Evolutionary conservation across 1,284 basidiomycete genomes (phyloP).

Genomic region (Puccinia polysora): DNA sequence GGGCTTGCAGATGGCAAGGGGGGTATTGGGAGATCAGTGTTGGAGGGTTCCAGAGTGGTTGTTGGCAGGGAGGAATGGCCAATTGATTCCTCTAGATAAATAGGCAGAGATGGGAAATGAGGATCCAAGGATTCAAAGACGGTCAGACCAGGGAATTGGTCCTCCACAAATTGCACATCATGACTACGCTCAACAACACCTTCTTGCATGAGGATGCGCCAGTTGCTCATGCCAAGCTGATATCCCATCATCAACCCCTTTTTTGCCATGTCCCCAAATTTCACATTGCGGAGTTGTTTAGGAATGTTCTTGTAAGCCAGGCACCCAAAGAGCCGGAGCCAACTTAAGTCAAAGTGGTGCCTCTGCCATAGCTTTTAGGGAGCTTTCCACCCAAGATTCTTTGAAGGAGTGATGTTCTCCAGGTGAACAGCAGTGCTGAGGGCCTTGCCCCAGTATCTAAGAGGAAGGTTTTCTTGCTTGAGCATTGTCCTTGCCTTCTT

Average conservation of each 20-base stretch:
- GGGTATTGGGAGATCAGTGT: too few relatives aligned
- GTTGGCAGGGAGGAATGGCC: too few relatives aligned
- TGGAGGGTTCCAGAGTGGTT: too few relatives aligned
- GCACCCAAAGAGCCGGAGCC: constrained; percentile 1
- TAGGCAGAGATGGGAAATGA: not conserved
- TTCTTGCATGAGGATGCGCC: not conserved
- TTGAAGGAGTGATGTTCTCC: too few relatives aligned
- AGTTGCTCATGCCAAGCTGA: constrained; percentile 10
- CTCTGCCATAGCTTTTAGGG: not conserved
- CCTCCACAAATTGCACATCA: not conserved
- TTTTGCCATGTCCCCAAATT: constrained; percentile 3
- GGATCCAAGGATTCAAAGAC: too few relatives aligned
- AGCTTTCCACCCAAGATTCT: not conserved
- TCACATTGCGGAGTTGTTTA: not conserved
- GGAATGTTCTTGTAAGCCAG: constrained; percentile 8
- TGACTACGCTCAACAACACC: not conserved
- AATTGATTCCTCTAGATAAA: not conserved
- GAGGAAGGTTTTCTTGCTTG: too few relatives aligned
- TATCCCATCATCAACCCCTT: constrained; percentile 5
- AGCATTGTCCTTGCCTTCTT: too few relatives aligned
- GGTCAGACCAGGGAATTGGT: constrained; percentile 12
- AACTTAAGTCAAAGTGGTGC: not conserved
- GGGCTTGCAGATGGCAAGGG: too few relatives aligned
- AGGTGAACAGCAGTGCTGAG: too few relatives aligned
- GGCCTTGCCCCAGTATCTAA: too few relatives aligned